phyloP scores from a whole-genome alignment of 225 moss, liverwort and hornwort genomes.

The Climacium dendroides region DNA sequence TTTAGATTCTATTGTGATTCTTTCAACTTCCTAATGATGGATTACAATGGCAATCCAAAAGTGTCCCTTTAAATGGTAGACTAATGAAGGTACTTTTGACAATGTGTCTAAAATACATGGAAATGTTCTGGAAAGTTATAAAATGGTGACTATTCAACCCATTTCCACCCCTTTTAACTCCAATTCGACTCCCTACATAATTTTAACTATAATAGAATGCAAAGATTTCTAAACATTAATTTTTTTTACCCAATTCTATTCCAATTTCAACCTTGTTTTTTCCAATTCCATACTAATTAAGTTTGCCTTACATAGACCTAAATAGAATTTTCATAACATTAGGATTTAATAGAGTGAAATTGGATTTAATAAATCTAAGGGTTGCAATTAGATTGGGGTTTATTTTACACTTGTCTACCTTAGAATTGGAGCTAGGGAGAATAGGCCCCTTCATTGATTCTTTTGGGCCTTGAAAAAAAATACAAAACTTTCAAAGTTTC shows the following conservation, averaged over 20 bases:
- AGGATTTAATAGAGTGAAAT: neutral
- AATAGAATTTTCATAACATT: neutral
- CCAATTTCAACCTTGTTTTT: neutral
- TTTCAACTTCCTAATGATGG: fast-evolving
- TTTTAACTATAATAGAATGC: neutral
- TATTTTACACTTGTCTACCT: neutral
- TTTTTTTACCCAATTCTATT: too few relatives aligned
- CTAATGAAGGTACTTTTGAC: neutral
- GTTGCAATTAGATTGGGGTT: fast-evolving
- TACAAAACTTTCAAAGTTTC: neutral
- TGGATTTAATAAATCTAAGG: neutral
- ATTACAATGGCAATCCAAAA: neutral
- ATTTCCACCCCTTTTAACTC: neutral
- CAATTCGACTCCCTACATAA: fast-evolving
- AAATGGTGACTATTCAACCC: neutral
- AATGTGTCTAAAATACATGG: fast-evolving
- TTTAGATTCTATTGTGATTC: neutral
- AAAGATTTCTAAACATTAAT: too few relatives aligned
- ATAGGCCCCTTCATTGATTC: neutral
- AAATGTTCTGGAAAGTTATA: fast-evolving
- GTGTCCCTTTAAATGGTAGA: neutral
- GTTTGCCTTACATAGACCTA: fast-evolving
- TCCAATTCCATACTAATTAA: neutral
- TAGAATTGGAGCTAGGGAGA: fast-evolving
- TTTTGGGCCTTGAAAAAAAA: neutral